phyloP scores from a whole-genome alignment of 768 basidiomycete species.

The Solioccasus polychromus region DNA sequence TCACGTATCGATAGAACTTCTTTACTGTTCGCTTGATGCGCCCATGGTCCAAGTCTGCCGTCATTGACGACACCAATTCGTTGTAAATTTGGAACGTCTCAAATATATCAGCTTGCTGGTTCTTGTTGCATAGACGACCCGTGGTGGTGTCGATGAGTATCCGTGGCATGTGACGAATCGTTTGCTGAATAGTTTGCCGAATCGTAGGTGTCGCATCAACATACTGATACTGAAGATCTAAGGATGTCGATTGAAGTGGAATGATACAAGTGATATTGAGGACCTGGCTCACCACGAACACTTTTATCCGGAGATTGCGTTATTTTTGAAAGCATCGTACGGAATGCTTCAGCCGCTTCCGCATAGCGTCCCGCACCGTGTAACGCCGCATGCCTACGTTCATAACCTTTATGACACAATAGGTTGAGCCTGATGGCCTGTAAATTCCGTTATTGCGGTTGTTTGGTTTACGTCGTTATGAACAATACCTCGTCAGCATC shows the following conservation, averaged over 20 bases:
- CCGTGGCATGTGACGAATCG: neutral
- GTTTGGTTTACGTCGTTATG: too few relatives aligned
- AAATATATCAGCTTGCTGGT: too few relatives aligned
- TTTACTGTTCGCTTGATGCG: neutral
- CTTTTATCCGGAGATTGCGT: neutral
- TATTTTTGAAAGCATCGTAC: constrained; percentile 1
- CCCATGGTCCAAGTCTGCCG: neutral
- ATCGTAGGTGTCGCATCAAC: neutral
- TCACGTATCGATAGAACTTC: constrained; percentile 1
- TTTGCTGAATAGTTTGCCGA: neutral
- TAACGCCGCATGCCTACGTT: constrained; percentile 2
- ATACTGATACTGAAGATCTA: neutral
- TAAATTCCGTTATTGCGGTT: neutral
- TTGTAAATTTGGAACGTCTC: too few relatives aligned
- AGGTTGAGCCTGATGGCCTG: constrained; percentile 8
- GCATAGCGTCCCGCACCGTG: neutral
- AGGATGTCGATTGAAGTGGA: neutral
- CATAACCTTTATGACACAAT: neutral
- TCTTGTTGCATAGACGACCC: too few relatives aligned
- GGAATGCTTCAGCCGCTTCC: constrained; percentile 1
- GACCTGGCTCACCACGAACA: neutral
- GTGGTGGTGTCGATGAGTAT: neutral
- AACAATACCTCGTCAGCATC: constrained; percentile 7
- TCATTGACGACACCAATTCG: too few relatives aligned
- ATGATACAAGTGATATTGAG: neutral